These are phyloP conservation scores for Endocalyx cinctus DNA, from an alignment of 2,329 filamentous ascomycete genomes.

Conservation along the genomic window DNA sequence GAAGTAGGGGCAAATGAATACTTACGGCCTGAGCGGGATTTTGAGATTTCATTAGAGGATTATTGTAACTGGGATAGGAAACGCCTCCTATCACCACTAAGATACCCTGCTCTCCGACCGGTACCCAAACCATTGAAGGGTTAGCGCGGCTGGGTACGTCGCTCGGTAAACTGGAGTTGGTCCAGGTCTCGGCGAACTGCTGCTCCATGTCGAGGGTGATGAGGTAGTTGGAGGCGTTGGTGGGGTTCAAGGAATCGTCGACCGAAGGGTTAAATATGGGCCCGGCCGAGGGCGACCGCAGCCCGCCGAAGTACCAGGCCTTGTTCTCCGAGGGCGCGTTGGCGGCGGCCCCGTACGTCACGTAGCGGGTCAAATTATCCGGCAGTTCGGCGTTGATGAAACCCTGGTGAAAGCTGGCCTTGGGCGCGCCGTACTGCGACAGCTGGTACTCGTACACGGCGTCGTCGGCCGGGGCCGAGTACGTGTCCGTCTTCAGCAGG, in stretches of 20 bases:
- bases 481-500: conserved; percentile 28
- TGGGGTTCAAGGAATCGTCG: conserved; percentile 33
- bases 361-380: conserved; percentile 50
- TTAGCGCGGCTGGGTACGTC: conserved; percentile 52
- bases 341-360: conserved; percentile 60
- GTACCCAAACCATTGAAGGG: conserved; percentile 68
- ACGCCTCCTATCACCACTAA: conserved; percentile 76
- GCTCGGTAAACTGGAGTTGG: conserved; percentile 48
- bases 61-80: conserved; percentile 49
- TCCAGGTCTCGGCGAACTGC: conserved; percentile 49
- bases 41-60: conserved; percentile 17
- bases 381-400: conserved; percentile 40
- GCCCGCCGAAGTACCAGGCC: conserved; percentile 67
- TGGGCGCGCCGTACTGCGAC: conserved; percentile 46
- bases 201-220: conserved; percentile 56
- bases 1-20: conserved; percentile 2
- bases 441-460: conserved; percentile 46
- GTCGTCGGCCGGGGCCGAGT: conserved; percentile 35
- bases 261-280: conserved; percentile 36
- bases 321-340: conserved; percentile 66
- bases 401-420: conserved; percentile 36
- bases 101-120: conserved; percentile 71
- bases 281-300: conserved; percentile 46
- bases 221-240: conserved; percentile 49
- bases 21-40: conserved; percentile 37